Conservation (phyloP, 2,329 filamentous ascomycete genomes). For the Gremmenia infestans region DNA sequence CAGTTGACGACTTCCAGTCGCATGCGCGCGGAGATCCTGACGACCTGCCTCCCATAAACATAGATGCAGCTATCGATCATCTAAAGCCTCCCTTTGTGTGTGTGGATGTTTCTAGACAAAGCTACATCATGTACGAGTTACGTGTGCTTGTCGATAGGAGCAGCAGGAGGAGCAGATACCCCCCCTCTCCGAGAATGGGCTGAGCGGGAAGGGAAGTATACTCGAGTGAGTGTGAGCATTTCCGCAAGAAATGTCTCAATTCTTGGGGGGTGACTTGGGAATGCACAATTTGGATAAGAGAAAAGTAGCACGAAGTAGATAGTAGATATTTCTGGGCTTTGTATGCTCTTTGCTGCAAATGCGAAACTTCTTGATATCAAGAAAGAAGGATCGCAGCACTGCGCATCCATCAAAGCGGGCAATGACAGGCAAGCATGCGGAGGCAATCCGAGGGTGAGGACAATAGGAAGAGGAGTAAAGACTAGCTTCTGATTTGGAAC, state of each 20-base stretch:
- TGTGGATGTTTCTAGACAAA: slow-evolving; percentile 11
- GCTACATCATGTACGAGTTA: background rate
- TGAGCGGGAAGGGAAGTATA: slow-evolving; percentile 11
- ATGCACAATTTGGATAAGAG: background rate
- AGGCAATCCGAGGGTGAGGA: slow-evolving; percentile 1
- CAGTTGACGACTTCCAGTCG: slow-evolving; percentile 14
- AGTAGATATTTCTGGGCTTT: background rate
- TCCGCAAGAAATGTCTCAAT: slow-evolving; percentile 9
- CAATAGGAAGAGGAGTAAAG: background rate
- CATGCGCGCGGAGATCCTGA: slow-evolving; percentile 19
- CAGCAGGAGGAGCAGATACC: slow-evolving; percentile 6
- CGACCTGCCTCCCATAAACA: slow-evolving; percentile 10
- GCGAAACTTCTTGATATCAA: slow-evolving; percentile 4
- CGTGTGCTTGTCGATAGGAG: background rate
- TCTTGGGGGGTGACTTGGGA: background rate
- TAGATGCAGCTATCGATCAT: slow-evolving; percentile 11
- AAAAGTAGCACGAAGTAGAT: background rate
- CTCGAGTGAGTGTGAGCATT: slow-evolving; percentile 10
- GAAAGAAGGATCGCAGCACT: background rate
- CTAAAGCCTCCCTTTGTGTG: background rate
- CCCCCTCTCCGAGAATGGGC: slow-evolving; percentile 19
- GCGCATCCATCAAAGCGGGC: background rate
- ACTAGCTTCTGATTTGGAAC: background rate
- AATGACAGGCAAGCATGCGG: slow-evolving; percentile 3
- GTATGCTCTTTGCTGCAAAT: slow-evolving; percentile 2